A percentile compares a stretch with the other conserved stretches of the same genome.
Conservation (phyloP, 371 early-diverging fungal genomes). For the Saksenaea vasiformis region DNA sequence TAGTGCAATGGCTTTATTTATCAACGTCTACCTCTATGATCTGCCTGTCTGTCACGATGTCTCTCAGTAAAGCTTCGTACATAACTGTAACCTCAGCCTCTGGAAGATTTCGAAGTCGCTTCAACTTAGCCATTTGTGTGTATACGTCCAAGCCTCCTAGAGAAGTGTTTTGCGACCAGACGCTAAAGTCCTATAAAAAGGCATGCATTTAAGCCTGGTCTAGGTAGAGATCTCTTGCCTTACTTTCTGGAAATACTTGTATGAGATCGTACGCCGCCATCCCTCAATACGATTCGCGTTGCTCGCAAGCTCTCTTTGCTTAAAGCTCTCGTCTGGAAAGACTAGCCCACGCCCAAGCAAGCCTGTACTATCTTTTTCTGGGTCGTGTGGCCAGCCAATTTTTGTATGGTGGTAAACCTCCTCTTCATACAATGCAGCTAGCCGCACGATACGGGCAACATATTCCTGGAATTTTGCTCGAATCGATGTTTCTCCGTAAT, state of each 20-base stretch:
- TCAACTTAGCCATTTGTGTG: slow-evolving; percentile 67
- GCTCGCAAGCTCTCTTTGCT: slow-evolving; percentile 64
- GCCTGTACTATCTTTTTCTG: slow-evolving; percentile 33
- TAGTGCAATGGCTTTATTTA: neutral
- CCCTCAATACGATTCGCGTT: slow-evolving; percentile 85
- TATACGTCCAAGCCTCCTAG: slow-evolving; percentile 72
- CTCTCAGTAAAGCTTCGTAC: slow-evolving; percentile 64
- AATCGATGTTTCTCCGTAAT: slow-evolving; percentile 85
- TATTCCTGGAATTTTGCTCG: slow-evolving; percentile 88
- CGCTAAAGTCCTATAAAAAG: slow-evolving; percentile 54
- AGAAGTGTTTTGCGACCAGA: slow-evolving; percentile 53
- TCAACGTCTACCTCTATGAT: slow-evolving; percentile 70
- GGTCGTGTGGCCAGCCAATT: slow-evolving; percentile 50
- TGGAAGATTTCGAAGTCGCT: slow-evolving; percentile 54
- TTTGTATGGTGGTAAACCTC: slow-evolving; percentile 66
- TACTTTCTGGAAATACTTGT: slow-evolving; percentile 66
- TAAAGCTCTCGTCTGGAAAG: slow-evolving; percentile 67
- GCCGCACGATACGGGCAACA: slow-evolving; percentile 78
- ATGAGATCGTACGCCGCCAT: slow-evolving; percentile 74
- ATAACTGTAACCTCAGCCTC: slow-evolving; percentile 68
- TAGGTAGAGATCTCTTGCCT: neutral
- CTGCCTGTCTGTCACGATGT: slow-evolving; percentile 69
- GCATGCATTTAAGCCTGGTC: slow-evolving; percentile 1
- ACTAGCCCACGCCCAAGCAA: slow-evolving; percentile 73
- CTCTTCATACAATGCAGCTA: slow-evolving; percentile 80